Base-by-base conservation (phyloP, 495 filamentous ascomycete genomes). In the Lindgomyces ingoldianus region DNA sequence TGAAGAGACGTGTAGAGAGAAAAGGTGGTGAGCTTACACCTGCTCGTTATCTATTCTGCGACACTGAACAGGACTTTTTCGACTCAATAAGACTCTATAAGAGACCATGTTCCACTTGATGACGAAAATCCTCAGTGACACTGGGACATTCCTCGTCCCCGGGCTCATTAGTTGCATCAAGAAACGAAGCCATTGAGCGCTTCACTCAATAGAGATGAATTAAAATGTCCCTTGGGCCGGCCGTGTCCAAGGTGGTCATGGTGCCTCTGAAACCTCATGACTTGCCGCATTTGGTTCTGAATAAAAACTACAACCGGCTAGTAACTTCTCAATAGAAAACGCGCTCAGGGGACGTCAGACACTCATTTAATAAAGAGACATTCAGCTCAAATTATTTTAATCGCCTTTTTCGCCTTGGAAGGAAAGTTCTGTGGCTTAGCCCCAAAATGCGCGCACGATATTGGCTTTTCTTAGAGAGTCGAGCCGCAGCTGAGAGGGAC, bases 31-130 rank as follows among this genome's bases (percentile, higher is more conserved):
- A n/a, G n/a, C n/a, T n/a, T n/a, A n/a, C n/a, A n/a, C n/a, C n/a
- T n/a, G 6, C 33, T 39, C 33, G 33, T 14, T 39, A 14, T 39
- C 14, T 6, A 39, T 14, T 6, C 33, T 39, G 33, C 33, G 33
- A 39, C 14, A 12, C 19, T 57, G 19, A 57, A 57, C 27, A 57
- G 22, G 39, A 45, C 4, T 22, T 16, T 18, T 9, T 18, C 10
- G 18, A 3, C 47, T 59, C 41, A 59, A 59, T 59, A 59, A 24
- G 36, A 14, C 30, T 60, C 57, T 51, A 52, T 60, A 60, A 25
- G 36, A 36, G 42, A 22, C 9, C 42, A 21, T 59, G 54, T 42
- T 42, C 57, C 27, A 42, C 46, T 18, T 24, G 14, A 10, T 9
- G 27, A n/a, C 24, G 41, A 59, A 30, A 3, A 26, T 9, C 21